Percentiles rank a stretch among this genome's conserved stretches.
phyloP scores from a whole-genome alignment of 1,139 yeast genomes.

The Sugiyamaella pinicola region DNA sequence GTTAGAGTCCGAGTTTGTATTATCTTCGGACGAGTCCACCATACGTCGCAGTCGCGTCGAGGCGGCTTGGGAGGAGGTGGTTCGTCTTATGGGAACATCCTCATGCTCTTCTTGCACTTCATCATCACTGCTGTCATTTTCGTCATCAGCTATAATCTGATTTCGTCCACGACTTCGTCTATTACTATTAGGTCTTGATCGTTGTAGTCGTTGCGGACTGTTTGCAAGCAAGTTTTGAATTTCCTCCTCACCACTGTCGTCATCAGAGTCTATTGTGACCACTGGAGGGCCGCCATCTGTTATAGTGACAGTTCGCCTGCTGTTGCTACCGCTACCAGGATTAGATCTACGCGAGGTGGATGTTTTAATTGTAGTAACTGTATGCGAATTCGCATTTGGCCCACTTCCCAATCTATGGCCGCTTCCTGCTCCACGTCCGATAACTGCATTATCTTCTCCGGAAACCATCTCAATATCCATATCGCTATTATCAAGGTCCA shows the following conservation, averaged over 20 bases:
- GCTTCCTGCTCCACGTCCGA: background rate
- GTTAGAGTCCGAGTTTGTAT: background rate
- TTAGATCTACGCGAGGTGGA: background rate
- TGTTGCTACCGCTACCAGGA: background rate
- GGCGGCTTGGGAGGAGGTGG: background rate
- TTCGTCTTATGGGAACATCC: background rate
- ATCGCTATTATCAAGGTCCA: background rate
- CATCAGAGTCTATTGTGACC: constrained; percentile 1
- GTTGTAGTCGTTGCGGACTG: background rate
- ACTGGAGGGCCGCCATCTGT: background rate
- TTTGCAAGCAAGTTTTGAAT: background rate
- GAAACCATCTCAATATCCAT: constrained; percentile 10
- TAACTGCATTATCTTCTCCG: constrained; percentile 9
- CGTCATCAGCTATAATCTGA: background rate
- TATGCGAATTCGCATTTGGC: background rate
- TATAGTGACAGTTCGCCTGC: background rate
- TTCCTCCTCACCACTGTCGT: background rate
- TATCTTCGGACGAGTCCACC: background rate
- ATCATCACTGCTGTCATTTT: background rate
- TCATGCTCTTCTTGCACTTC: background rate
- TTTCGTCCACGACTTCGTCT: background rate
- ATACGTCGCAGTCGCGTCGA: background rate
- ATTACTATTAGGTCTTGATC: too few species aligned
- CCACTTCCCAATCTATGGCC: constrained; percentile 2
- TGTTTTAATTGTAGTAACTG: background rate